Evolutionary conservation across 768 basidiomycete genomes (phyloP), one percentile per base, ranked within the genome.

Genomic region (Termitomyces eurrhizus): DNA sequence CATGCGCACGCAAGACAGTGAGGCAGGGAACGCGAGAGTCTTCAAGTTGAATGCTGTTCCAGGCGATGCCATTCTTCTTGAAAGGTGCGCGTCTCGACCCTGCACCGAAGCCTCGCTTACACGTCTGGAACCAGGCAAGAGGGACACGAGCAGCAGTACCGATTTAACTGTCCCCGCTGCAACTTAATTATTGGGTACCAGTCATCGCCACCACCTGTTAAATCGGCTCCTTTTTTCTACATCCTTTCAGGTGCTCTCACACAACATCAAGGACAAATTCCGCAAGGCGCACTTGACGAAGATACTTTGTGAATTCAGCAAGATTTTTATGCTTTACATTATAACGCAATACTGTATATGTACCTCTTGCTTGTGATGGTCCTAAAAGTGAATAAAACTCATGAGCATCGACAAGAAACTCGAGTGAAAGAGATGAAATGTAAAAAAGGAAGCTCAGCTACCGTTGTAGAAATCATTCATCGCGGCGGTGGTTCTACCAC

Each of bases 191-290:
- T 90, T 62, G 87, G 83, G 48, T 96, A 96, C 73, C 93, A 95
- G 72, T 79, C 85, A 18, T 81, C 78, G 39, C 87, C 89, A 4
- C 90, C 89, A 0, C 92, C 93, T 37, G 78, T 80, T 46, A 93
- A 91, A 73, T 83, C 85, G 3, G 88, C 83, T 3, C 85, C 90
- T 1, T 95, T 86, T 72, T 67, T 95, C 41, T 96, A 95, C 70
- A 84, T 95, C 57, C 65, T 92, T 52, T 78, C 84, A 50, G 94
- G 94, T 4, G 88, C 92, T 18, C 79, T 96, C 59, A 93, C 91
- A n/a, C 90, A 90, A 68, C 76, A 89, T 65, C 94, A 96, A 77
- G 94, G 94, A 37, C 88, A 93, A 68, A 75, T 94, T 36, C 94
- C 94, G 11, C 73, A 80, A 50, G 92, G 92, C 64, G 94, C 94